These are phyloP conservation scores for Rhododendron mucronatum DNA, from an alignment of 148 eudicot genomes.

Conservation along the genomic window DNA sequence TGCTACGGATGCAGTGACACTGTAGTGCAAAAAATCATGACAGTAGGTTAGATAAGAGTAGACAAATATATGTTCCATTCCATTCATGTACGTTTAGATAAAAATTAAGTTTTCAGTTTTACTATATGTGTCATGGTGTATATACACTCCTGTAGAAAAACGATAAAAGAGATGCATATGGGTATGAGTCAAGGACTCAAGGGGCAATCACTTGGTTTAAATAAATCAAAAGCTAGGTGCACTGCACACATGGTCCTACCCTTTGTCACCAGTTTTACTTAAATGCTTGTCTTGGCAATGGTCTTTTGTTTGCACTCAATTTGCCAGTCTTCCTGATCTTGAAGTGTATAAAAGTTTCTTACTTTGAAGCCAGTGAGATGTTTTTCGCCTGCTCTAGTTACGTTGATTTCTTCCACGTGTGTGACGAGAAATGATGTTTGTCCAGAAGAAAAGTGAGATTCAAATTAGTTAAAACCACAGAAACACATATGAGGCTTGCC, in stretches of 20 bases:
- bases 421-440: not conserved
- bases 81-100: not conserved
- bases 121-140: not conserved
- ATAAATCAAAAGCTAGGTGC: constrained; percentile 1
- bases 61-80: not conserved
- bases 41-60: not conserved
- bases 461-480: not conserved
- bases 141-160: not conserved
- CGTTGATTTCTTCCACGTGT: not conserved
- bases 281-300: not conserved
- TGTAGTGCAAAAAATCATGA: not conserved
- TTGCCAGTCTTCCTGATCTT: not conserved
- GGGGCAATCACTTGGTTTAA: not conserved
- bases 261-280: not conserved
- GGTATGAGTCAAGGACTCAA: not conserved
- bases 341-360: not conserved
- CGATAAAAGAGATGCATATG: not conserved
- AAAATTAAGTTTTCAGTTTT: not conserved
- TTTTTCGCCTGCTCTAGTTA: not conserved
- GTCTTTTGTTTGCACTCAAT: not conserved
- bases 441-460: not conserved
- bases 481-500: not conserved
- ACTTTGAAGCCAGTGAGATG: not conserved
- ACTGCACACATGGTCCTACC: not conserved
- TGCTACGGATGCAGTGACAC: not conserved